phyloP scores from a whole-genome alignment of 2,329 filamentous ascomycete genomes.

The Fusarium compactum region DNA sequence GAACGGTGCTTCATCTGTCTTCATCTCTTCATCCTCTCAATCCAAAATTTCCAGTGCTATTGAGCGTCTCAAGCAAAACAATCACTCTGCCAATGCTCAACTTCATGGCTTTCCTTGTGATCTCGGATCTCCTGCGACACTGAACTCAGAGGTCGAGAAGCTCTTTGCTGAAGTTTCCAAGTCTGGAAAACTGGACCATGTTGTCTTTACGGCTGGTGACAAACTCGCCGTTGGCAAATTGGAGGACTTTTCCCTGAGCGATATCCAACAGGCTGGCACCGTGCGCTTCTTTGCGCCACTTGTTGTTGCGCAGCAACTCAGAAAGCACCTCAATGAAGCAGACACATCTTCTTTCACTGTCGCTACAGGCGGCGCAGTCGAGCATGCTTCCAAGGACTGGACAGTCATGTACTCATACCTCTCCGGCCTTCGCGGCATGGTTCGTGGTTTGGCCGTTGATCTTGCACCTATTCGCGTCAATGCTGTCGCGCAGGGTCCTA shows the following conservation, averaged over 20 bases:
- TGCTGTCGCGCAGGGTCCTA: slow-evolving; percentile 30
- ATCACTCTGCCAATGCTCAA: slow-evolving; percentile 26
- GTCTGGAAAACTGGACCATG: slow-evolving; percentile 34
- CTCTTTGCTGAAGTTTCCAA: slow-evolving; percentile 30
- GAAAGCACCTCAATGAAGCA: slow-evolving; percentile 31
- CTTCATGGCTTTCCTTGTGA: slow-evolving; percentile 36
- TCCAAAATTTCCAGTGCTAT: slow-evolving; percentile 22
- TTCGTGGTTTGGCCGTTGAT: slow-evolving; percentile 36
- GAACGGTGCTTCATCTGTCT: slow-evolving; percentile 29
- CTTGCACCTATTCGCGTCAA: slow-evolving; percentile 38
- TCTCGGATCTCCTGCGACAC: slow-evolving; percentile 19
- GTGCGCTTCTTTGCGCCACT: slow-evolving; percentile 39
- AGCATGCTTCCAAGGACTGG: slow-evolving; percentile 37
- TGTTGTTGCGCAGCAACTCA: slow-evolving; percentile 36
- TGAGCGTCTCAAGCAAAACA: slow-evolving; percentile 31
- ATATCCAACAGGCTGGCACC: slow-evolving; percentile 32
- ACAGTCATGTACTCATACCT: slow-evolving; percentile 31
- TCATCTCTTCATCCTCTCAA: slow-evolving; percentile 33
- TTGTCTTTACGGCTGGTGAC: slow-evolving; percentile 40
- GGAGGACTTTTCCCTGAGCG: slow-evolving; percentile 21
- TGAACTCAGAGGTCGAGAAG: slow-evolving; percentile 27
- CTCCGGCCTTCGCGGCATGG: slow-evolving; percentile 30
- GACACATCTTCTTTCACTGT: slow-evolving; percentile 34
- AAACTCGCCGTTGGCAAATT: slow-evolving; percentile 28
- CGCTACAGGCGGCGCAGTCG: slow-evolving; percentile 27